Base-by-base conservation (phyloP, 2,329 filamentous ascomycete species). In the Fusarium sp. region DNA sequence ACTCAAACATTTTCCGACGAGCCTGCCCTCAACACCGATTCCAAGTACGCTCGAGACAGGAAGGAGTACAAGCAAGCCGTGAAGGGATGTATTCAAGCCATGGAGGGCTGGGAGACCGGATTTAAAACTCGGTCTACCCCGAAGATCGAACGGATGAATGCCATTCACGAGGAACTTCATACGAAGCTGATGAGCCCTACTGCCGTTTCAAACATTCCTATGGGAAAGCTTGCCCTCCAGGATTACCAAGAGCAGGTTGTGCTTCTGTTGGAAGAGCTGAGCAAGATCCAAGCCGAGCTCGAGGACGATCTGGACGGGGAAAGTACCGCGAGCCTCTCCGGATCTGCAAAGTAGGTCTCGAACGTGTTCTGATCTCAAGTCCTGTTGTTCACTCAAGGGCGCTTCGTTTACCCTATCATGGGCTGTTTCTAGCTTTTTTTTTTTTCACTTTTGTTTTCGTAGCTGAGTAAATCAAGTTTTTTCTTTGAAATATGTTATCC, bases 241-340 rank as follows among this genome's bases (percentile, higher is more conserved):
- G 31, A 37, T 11, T 3, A 6, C 31, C 8, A 4, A 5, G 6
- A 18, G 6, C 16, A 11, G 9, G 8, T 18, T 37, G 1, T 6
- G 16, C 31, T 11, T 0, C 8, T 37, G 31, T 37, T 6, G 5
- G 31, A 37, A 10, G 31, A 37, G 4, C 9, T 37, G 16, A 9
- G 0, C 9, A 0, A 6, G 5, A 18, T 37, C 9, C 31, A 1
- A 9, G 16, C 16, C 16, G 31, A 18, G 16, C 16, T 37, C 9
- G 9, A 0, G 13, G 3, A 31, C 7, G 13, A 14, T 4, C 3
- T 14, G 1, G 30, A 31, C 7, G 0, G 6, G 16, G 13, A 14
- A 16, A 31, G 1, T 7, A 31, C 30, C 30, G 0, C 8, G 30
- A 31, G 30, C 13, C 7, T 31, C 13, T 31, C 30, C 30, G 0